Evolutionary conservation across 306 rosid species (phyloP), one percentile per base, ranked within the genome.

Genomic region (Albizia julibrissin): DNA sequence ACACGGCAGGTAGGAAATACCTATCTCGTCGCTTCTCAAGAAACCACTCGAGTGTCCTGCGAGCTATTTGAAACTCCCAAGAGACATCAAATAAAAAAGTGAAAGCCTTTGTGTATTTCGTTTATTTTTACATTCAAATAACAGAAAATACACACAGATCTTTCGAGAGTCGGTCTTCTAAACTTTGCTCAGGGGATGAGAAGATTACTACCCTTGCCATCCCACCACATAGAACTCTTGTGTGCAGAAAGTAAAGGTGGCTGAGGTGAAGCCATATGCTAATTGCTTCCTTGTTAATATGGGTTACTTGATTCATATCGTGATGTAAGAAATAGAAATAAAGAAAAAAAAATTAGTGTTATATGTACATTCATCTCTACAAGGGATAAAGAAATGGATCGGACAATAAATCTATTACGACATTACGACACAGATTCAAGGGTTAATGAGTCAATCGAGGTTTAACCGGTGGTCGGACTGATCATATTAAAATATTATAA

Each of bases 11-110:
- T 49, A 72, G 68, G 37, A n/a, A 16, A 66, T 82, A 90, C 91
- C 92, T 92, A 89, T 85, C 89, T 66, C 91, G 92, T 27, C 91
- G 87, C 85, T 87, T 90, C 88, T 90, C 90, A 81, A 92, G 88
- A 86, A 90, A 89, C 42, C 87, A 86, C 86, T 90, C 90, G 72
- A 92, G 94, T 89, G 90, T 29, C 94, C 92, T 83, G 79, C 91
- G 89, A 24, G 94, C 94, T 40, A 85, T 87, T 26, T 91, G 97
- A 72, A 92, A 83, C 84, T 90, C 90, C 85, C 88, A 66, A 76
- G 31, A 84, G 34, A 82, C 14, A 62, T 69, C 10, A 78, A 19
- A 54, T 54, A 18, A 12, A 22, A 72, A 39, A 21, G 4, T 3
- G 12, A 24, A 24, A 24, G 33, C 31, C 76, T 75, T 15, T 19